Conservation (phyloP, 1,139 yeast species). For the Saccharomycopsis hybrid region DNA sequence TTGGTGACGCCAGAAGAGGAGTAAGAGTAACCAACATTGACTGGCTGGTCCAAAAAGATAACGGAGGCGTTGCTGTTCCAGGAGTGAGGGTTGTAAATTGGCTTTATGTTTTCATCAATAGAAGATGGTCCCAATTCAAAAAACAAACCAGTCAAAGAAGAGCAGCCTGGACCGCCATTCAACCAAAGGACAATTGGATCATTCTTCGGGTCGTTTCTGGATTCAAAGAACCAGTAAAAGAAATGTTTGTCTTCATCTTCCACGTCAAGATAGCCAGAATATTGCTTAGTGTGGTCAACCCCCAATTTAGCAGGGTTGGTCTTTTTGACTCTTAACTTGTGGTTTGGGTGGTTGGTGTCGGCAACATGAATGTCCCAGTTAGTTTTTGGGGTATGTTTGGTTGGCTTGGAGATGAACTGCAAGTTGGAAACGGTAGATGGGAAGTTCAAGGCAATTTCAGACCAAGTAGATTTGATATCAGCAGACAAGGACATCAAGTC, state of each 20-base stretch:
- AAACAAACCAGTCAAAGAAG: conserved; percentile 80
- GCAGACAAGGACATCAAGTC: conserved; percentile 41
- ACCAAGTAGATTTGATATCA: conserved; percentile 50
- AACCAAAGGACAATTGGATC: conserved; percentile 88
- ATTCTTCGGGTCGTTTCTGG: conserved; percentile 78
- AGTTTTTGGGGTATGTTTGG: conserved; percentile 34
- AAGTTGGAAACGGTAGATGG: conserved; percentile 47
- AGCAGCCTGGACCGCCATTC: conserved; percentile 91
- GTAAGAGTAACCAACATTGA: conserved; percentile 88
- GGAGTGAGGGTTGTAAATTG: conserved; percentile 68
- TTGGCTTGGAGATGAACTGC: conserved; percentile 45
- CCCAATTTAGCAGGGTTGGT: conserved; percentile 54
- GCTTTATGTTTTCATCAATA: conserved; percentile 58
- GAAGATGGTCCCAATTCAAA: conserved; percentile 87
- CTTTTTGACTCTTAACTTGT: conserved; percentile 55
- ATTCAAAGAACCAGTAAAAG: conserved; percentile 82
- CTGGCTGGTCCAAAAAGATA: conserved; percentile 92
- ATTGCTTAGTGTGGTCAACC: conserved; percentile 67
- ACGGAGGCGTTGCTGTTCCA: conserved; percentile 91
- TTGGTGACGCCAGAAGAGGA: conserved; percentile 54
- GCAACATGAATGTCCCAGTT: conserved; percentile 54
- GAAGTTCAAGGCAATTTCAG: conserved; percentile 51
- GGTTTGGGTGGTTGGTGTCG: conserved; percentile 41
- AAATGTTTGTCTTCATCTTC: conserved; percentile 80
- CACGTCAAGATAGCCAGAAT: conserved; percentile 83